Conservation (phyloP, 441 rosid genomes). For the Euphorbia celastroides region DNA sequence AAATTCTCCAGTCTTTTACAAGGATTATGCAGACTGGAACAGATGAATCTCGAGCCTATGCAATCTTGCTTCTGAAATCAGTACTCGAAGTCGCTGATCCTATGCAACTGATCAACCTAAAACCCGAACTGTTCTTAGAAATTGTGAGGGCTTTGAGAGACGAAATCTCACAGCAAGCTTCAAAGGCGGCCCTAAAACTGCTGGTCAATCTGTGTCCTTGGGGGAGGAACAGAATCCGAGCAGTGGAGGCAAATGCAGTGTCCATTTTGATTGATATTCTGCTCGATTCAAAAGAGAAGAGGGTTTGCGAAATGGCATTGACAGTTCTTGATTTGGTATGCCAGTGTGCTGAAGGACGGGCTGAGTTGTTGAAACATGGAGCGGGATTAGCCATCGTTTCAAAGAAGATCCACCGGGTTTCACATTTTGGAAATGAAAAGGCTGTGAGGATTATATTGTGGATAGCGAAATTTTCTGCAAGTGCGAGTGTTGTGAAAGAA, state of each 20-base stretch:
- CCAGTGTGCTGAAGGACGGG: conserved; percentile 75
- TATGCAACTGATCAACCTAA: conserved; percentile 36
- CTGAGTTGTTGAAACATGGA: conserved; percentile 59
- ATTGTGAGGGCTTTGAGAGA: conserved; percentile 47
- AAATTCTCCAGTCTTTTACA: conserved; percentile 41
- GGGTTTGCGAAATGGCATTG: conserved; percentile 55
- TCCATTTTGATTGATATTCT: conserved; percentile 54
- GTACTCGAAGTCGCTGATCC: conserved; percentile 59
- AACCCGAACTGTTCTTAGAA: conserved; percentile 39
- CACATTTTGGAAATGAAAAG: conserved; percentile 58
- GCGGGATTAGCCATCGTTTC: conserved; percentile 75
- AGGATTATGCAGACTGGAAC: conserved; percentile 51
- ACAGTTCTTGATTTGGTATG: conserved; percentile 51
- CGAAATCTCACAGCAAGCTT: conserved; percentile 57
- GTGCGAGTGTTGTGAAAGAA: conserved; percentile 43
- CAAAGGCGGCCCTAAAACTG: conserved; percentile 53
- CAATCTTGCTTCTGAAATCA: conserved; percentile 51
- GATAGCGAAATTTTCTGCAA: conserved; percentile 55
- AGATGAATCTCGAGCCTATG: conserved; percentile 72
- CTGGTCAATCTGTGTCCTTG: conserved; percentile 44
- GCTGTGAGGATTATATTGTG: conserved; percentile 63
- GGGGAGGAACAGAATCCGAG: conserved; percentile 64
- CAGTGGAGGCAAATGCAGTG: conserved; percentile 52
- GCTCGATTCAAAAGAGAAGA: conserved; percentile 47
- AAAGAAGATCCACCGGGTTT: conserved; percentile 77